phyloP scores from a whole-genome alignment of 306 rosid species.

The Malus sylvestris region DNA sequence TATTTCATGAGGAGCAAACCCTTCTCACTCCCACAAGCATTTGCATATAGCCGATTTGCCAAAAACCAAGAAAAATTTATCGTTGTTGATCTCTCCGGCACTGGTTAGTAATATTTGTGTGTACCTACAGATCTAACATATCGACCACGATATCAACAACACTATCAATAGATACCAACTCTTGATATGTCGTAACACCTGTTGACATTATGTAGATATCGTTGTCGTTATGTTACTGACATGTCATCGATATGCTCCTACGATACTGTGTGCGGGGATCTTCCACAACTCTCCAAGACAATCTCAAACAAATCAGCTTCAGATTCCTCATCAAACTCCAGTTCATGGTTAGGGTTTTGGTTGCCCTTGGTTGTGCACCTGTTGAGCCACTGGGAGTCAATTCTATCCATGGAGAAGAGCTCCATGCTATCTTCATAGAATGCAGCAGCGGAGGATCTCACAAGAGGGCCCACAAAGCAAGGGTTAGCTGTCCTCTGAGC shows the following conservation, averaged over 20 bases:
- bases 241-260: neutral
- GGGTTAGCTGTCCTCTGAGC: conserved; percentile 88
- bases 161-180: too few species aligned
- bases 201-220: neutral
- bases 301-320: conserved; percentile 52
- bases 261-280: conserved; percentile 12
- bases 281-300: conserved; percentile 29
- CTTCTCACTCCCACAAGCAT: too few species aligned
- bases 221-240: neutral
- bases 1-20: too few species aligned
- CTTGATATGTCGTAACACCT: too few species aligned
- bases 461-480: conserved; percentile 58
- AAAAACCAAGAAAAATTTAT: too few species aligned
- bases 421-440: conserved; percentile 79
- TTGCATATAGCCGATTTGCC: too few species aligned
- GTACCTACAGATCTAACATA: neutral
- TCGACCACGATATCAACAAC: neutral
- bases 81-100: neutral
- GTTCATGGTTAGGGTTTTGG: conserved; percentile 13
- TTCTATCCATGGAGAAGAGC: conserved; percentile 86
- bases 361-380: conserved; percentile 29
- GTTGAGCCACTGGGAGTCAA: conserved; percentile 68
- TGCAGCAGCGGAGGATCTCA: conserved; percentile 26
- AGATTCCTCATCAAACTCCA: conserved; percentile 32
- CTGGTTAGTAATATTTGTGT: neutral